phyloP scores from a whole-genome alignment of 108 stramenopile species.

The Nannochloropsis oceanica region DNA sequence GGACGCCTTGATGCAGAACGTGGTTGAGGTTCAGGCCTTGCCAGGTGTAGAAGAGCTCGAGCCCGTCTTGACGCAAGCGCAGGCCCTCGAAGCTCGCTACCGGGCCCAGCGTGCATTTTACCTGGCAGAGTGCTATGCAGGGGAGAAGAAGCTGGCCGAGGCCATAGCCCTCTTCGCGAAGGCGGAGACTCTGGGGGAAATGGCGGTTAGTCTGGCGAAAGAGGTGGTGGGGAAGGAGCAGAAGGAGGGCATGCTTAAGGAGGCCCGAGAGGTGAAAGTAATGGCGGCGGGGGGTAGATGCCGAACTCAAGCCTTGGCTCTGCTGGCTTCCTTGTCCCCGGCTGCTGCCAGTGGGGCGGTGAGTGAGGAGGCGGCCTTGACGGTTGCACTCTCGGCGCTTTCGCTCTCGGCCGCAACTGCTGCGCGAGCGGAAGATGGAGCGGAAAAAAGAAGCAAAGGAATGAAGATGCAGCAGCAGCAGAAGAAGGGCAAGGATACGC shows the following conservation, averaged over 20 bases:
- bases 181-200: not conserved
- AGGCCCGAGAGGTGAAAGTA: not conserved
- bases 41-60: not conserved
- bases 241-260: not conserved
- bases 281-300: not conserved
- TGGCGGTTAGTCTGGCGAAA: not conserved
- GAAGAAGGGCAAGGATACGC: not conserved
- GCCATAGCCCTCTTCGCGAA: not conserved
- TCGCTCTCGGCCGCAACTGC: not conserved
- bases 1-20: not conserved
- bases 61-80: not conserved
- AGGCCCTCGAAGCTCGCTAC: not conserved
- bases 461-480: not conserved
- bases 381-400: not conserved
- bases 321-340: not conserved
- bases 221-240: not conserved
- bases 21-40: not conserved
- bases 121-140: not conserved
- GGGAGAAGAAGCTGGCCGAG: not conserved
- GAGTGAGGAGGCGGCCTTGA: not conserved
- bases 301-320: not conserved
- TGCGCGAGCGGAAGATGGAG: not conserved
- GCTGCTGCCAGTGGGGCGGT: not conserved
- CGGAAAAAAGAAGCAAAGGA: not conserved
- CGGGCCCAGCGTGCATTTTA: not conserved